These are phyloP conservation scores for Blastocystis sp. DNA, from an alignment of 352 stramenopile species.

Conservation along the genomic window DNA sequence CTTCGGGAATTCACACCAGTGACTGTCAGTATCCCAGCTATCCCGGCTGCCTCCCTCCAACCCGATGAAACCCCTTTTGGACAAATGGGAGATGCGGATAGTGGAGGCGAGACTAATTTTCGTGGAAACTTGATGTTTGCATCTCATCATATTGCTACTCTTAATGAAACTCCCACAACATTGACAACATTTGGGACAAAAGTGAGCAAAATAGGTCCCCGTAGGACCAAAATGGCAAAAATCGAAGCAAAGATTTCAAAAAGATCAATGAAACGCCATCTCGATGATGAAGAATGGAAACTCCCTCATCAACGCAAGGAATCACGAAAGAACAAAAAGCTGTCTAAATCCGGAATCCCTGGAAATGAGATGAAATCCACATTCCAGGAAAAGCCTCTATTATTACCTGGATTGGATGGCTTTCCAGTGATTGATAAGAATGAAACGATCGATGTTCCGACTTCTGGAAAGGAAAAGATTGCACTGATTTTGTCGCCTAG, in stretches of 20 bases:
- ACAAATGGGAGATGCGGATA: background rate
- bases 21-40: background rate
- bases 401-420: no score
- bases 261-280: background rate
- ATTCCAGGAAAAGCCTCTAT: no score
- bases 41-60: background rate
- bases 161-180: background rate
- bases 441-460: background rate
- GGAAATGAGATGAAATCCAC: background rate
- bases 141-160: background rate
- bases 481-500: background rate
- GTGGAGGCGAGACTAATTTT: background rate
- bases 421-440: no score
- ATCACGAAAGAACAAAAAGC: background rate
- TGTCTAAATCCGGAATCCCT: background rate
- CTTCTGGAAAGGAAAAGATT: background rate
- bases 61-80: background rate
- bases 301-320: background rate
- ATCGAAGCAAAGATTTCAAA: background rate
- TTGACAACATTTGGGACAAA: no score
- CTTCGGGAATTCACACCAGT: background rate
- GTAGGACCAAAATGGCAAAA: background rate
- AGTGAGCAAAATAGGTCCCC: no score
- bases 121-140: background rate
- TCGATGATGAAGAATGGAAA: background rate